These are phyloP conservation scores for Saccharomycopsis crataegensis DNA, from an alignment of 1,139 yeast genomes.

Conservation along the genomic window DNA sequence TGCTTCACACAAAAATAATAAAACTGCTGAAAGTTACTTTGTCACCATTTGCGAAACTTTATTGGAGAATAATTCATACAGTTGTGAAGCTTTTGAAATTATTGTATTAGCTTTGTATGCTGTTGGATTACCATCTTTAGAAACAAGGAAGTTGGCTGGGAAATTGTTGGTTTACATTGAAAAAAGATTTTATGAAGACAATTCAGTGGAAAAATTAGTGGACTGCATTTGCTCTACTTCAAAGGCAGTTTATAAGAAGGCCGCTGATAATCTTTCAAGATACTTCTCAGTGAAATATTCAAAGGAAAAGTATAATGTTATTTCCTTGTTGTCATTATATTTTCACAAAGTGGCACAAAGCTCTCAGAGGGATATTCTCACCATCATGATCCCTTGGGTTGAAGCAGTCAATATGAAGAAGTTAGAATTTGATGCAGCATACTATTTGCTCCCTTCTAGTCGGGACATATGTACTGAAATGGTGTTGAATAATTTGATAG, in stretches of 20 bases:
- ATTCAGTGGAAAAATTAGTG: constrained; percentile 41
- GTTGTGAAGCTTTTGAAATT: constrained; percentile 46
- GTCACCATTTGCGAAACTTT: constrained; percentile 61
- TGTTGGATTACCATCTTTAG: constrained; percentile 56
- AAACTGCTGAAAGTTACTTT: constrained; percentile 62
- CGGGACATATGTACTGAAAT: constrained; percentile 44
- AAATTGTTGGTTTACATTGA: constrained; percentile 52
- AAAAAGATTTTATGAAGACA: constrained; percentile 39
- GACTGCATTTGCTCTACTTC: constrained; percentile 62
- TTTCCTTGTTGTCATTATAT: constrained; percentile 66
- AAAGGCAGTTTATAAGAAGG: constrained; percentile 70
- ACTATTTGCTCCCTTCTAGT: neutral
- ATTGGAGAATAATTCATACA: constrained; percentile 35
- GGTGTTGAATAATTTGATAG: constrained; percentile 79
- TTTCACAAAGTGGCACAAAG: constrained; percentile 51
- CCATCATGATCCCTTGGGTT: constrained; percentile 85
- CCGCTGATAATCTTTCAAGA: constrained; percentile 60
- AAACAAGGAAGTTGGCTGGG: constrained; percentile 58
- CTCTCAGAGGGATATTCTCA: constrained; percentile 60
- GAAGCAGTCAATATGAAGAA: constrained; percentile 63
- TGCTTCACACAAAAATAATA: constrained; percentile 36
- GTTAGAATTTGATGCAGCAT: constrained; percentile 27
- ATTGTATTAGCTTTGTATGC: constrained; percentile 61
- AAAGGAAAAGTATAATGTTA: constrained; percentile 49
- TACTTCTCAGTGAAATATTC: constrained; percentile 53